Percentiles rank a stretch among this genome's conserved stretches.
Evolutionary conservation across 768 basidiomycete genomes (phyloP).

Genomic region (Leccinellum albellum): DNA sequence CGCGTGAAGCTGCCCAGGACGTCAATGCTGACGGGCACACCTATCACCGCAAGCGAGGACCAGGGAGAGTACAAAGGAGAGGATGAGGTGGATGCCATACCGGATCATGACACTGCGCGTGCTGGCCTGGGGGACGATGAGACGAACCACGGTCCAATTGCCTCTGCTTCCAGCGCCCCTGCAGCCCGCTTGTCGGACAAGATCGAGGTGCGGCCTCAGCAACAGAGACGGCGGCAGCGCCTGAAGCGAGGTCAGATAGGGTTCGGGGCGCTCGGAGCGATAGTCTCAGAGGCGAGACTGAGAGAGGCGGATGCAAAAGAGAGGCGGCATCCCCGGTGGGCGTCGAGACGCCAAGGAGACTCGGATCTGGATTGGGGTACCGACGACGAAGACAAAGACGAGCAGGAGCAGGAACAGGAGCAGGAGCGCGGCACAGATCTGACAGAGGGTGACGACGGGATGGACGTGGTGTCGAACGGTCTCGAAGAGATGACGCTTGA

Average conservation of each 20-base stretch:
- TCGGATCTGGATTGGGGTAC: conserved; percentile 71
- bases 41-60: not conserved
- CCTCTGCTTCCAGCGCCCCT: conserved; percentile 1
- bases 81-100: not conserved
- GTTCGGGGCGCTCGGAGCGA: conserved; percentile 53
- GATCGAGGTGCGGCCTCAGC: conserved; percentile 22
- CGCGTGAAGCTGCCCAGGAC: conserved; percentile 17
- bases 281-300: conserved; percentile 50
- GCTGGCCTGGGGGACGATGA: not conserved
- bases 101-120: not conserved
- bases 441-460: conserved; percentile 17
- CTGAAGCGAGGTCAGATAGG: conserved; percentile 16
- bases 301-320: conserved; percentile 33
- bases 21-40: conserved; percentile 25
- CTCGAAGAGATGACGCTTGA: conserved; percentile 64
- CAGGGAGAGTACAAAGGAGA: not conserved
- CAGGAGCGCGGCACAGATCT: not conserved
- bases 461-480: conserved; percentile 28
- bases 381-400: conserved; percentile 35
- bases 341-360: conserved; percentile 56
- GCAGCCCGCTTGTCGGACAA: conserved; percentile 20
- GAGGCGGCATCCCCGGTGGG: conserved; percentile 36
- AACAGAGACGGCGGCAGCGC: conserved; percentile 20
- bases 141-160: conserved; percentile 10
- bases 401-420: not conserved